A percentile compares a stretch with the other conserved stretches of the same genome.
Evolutionary conservation across 352 stramenopile genomes (phyloP).

Genomic region (Globisporangium polare): DNA sequence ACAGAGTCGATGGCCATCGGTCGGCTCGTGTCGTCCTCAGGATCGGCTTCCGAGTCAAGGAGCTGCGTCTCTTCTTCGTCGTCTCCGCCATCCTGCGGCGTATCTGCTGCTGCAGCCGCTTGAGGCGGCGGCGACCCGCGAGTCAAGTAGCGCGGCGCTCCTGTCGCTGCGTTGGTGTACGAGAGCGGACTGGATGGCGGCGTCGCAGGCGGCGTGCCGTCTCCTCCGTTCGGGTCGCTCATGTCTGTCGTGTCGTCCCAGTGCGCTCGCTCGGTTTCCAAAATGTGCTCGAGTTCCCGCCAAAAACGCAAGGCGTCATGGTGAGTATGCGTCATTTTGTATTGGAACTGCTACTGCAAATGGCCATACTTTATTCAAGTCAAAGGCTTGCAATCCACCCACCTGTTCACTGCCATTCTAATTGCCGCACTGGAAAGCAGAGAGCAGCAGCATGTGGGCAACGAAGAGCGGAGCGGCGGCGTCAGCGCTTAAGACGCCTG

Average conservation of each 20-base stretch:
- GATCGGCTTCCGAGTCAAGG: constrained; percentile 14
- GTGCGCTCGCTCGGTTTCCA: neutral
- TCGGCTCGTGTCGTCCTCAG: constrained; percentile 13
- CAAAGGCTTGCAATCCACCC: constrained; percentile 2
- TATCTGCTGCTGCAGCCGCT: constrained; percentile 12
- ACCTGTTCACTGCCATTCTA: neutral
- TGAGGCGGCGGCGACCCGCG: constrained; percentile 13
- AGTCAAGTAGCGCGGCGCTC: constrained; percentile 42
- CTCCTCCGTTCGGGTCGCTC: constrained; percentile 14
- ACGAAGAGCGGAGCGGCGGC: neutral
- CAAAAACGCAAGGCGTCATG: neutral
- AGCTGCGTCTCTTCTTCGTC: constrained; percentile 14
- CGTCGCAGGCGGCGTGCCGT: constrained; percentile 45
- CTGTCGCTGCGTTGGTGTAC: constrained; percentile 2
- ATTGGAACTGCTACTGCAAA: neutral
- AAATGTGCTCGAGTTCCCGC: neutral
- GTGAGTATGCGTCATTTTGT: neutral
- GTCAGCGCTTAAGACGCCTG: neutral
- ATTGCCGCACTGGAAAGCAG: neutral
- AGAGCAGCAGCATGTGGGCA: constrained; percentile 4
- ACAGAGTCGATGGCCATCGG: constrained; percentile 7
- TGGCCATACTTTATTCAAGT: neutral
- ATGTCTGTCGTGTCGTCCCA: neutral
- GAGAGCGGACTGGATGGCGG: constrained; percentile 56
- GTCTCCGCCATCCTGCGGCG: constrained; percentile 4